These are phyloP conservation scores for Boletellus sp. DNA, from an alignment of 768 basidiomycete species.

Conservation along the genomic window DNA sequence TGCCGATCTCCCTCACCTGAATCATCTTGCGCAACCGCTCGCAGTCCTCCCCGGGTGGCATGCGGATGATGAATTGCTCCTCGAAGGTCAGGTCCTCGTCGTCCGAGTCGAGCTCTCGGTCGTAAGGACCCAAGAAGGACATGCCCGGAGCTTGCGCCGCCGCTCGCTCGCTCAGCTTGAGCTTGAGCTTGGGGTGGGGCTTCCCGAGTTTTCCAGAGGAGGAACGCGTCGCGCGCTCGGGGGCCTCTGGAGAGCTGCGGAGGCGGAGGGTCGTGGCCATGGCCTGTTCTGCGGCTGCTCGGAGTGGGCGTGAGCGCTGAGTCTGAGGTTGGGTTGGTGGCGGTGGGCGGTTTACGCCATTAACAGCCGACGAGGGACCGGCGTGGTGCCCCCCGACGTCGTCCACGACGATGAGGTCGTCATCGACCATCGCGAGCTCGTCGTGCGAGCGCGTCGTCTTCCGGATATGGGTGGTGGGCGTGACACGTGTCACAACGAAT, in stretches of 20 bases:
- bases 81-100: slow-evolving; percentile 94
- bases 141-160: slow-evolving; percentile 78
- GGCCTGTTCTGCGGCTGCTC: slow-evolving; percentile 33
- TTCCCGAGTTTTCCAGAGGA: slow-evolving; percentile 42
- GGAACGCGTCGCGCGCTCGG: slow-evolving; percentile 59
- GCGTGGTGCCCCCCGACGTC: slow-evolving; percentile 46
- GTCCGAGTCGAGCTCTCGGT: slow-evolving; percentile 92
- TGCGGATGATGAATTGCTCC: slow-evolving; percentile 91
- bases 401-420: slow-evolving; percentile 61
- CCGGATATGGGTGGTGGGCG: slow-evolving; percentile 3
- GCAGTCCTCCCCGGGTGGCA: slow-evolving; percentile 82
- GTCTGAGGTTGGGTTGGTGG: slow-evolving; percentile 15
- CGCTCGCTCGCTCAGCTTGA: slow-evolving; percentile 82
- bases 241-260: slow-evolving; percentile 25
- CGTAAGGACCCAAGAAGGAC: slow-evolving; percentile 88
- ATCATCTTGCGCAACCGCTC: slow-evolving; percentile 81
- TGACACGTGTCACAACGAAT: slow-evolving; percentile 15
- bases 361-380: slow-evolving; percentile 34
- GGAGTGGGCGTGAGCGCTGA: slow-evolving; percentile 30
- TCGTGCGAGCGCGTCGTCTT: background rate
- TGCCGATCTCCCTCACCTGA: slow-evolving; percentile 66
- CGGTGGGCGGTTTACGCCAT: slow-evolving; percentile 21
- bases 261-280: slow-evolving; percentile 35
- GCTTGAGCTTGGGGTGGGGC: slow-evolving; percentile 75
- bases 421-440: slow-evolving; percentile 40